A percentile compares a stretch with the other conserved stretches of the same genome.
These are phyloP conservation scores for Leucocoprinus birnbaumii DNA, from an alignment of 768 basidiomycete species.

Conservation along the genomic window DNA sequence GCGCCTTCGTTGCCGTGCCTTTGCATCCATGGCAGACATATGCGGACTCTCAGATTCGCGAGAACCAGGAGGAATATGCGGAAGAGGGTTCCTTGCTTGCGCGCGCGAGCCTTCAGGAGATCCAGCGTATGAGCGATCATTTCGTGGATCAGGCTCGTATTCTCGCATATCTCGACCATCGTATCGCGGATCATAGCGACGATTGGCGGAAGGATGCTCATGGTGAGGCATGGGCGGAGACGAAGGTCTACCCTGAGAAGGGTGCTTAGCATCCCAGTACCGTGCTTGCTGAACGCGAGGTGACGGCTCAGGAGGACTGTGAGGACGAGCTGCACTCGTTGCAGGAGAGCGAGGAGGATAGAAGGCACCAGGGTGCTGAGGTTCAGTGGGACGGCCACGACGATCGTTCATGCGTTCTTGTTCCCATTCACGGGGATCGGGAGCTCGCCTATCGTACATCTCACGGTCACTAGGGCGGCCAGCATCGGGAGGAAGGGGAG, in stretches of 20 bases:
- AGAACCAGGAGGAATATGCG: constrained; percentile 28
- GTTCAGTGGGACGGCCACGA: constrained; percentile 37
- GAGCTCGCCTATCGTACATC: constrained; percentile 51
- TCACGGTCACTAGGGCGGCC: constrained; percentile 49
- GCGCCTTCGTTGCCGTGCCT: constrained; percentile 42
- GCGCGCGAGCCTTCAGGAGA: constrained; percentile 45
- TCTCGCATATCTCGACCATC: constrained; percentile 37
- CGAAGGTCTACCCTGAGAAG: constrained; percentile 27
- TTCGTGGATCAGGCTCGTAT: constrained; percentile 37
- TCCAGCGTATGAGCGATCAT: constrained; percentile 31
- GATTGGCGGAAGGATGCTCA: constrained; percentile 29
- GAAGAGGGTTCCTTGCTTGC: constrained; percentile 27
- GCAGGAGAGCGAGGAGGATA: constrained; percentile 40
- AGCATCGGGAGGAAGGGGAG: constrained; percentile 47
- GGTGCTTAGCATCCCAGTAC: constrained; percentile 62
- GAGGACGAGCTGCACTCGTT: constrained; percentile 27
- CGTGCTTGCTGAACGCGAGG: constrained; percentile 50
- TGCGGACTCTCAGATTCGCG: constrained; percentile 65
- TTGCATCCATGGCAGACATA: constrained; percentile 37
- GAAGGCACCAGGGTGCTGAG: constrained; percentile 28
- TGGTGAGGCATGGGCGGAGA: constrained; percentile 30
- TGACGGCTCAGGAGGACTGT: constrained; percentile 60
- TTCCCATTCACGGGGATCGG: constrained; percentile 55
- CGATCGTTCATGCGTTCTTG: constrained; percentile 31
- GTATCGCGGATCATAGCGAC: constrained; percentile 66